Percentiles rank a stretch among this genome's conserved stretches.
phyloP scores from a whole-genome alignment of 768 basidiomycete species.

The Dentipellis sp. region DNA sequence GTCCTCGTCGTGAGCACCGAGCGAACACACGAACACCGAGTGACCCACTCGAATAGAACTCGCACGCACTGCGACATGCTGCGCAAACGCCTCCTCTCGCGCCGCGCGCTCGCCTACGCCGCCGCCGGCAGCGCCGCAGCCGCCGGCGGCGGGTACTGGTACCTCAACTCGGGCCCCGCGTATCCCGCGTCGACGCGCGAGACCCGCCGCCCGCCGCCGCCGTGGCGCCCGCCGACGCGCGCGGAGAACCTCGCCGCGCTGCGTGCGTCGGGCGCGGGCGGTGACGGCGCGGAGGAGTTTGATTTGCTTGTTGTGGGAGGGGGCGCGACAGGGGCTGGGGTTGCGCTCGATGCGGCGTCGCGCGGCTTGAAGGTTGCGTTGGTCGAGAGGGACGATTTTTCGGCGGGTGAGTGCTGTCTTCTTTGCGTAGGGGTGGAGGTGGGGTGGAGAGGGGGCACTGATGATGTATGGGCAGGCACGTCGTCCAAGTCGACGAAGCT shows the following conservation, averaged over 20 bases:
- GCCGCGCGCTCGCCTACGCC: conserved; percentile 43
- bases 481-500: conserved; percentile 97
- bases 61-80: conserved; percentile 10
- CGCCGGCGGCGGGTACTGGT: conserved; percentile 56
- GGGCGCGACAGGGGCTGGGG: conserved; percentile 92
- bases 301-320: conserved; percentile 86
- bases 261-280: conserved; percentile 27
- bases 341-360: conserved; percentile 92
- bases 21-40: not conserved
- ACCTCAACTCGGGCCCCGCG: conserved; percentile 64
- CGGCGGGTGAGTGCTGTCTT: conserved; percentile 48
- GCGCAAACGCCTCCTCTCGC: conserved; percentile 38
- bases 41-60: not conserved
- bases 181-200: conserved; percentile 57
- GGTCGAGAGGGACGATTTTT: conserved; percentile 90
- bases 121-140: conserved; percentile 43
- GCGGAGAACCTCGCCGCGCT: conserved; percentile 56
- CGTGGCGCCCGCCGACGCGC: conserved; percentile 71
- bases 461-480: conserved; percentile 47
- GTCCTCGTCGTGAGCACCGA: no score
- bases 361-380: conserved; percentile 88
- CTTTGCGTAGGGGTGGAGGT: not conserved
- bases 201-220: conserved; percentile 62
- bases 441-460: not conserved
- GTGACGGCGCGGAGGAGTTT: conserved; percentile 42